phyloP scores from a whole-genome alignment of 768 basidiomycete genomes.

The Sporobolomyces pararoseus region DNA sequence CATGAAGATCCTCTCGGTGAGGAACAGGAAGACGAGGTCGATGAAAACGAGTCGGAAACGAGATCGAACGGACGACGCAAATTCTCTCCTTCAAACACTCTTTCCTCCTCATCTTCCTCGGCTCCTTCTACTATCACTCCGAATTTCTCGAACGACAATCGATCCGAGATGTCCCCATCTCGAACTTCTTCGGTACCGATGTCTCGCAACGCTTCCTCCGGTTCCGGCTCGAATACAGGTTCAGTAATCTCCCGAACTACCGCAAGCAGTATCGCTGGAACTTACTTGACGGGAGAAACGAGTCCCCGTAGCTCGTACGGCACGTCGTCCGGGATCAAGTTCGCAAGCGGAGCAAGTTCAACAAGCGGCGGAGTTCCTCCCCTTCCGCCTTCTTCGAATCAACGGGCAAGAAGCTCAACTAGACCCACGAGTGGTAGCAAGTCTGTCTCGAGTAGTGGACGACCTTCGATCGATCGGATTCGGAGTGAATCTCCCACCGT shows the following conservation, averaged over 20 bases:
- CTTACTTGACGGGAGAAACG: conserved; percentile 32
- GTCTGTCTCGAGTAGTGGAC: conserved; percentile 8
- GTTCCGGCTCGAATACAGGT: conserved; percentile 20
- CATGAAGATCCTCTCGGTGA: conserved; percentile 34
- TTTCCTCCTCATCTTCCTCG: not conserved
- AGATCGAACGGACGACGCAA: conserved; percentile 61
- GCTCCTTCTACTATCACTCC: not conserved
- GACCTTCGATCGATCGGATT: conserved; percentile 1
- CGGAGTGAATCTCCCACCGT: conserved; percentile 2
- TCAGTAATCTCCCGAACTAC: conserved; percentile 10
- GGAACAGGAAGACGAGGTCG: conserved; percentile 32
- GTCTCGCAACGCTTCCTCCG: conserved; percentile 26
- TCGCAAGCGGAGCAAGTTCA: conserved; percentile 16
- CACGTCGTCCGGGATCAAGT: conserved; percentile 16
- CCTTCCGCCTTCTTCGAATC: not conserved
- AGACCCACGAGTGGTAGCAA: not conserved
- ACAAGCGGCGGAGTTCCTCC: not conserved
- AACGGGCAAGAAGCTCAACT: conserved; percentile 4
- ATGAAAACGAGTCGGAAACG: conserved; percentile 24
- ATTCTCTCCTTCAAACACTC: conserved; percentile 13
- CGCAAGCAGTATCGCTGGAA: conserved; percentile 13
- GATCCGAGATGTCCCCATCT: not conserved
- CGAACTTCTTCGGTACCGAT: conserved; percentile 12
- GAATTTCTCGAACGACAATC: not conserved
- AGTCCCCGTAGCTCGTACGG: conserved; percentile 27